A percentile compares a stretch with the other conserved stretches of the same genome.
phyloP scores from a whole-genome alignment of 306 rosid species.

The Carpinus viminea region DNA sequence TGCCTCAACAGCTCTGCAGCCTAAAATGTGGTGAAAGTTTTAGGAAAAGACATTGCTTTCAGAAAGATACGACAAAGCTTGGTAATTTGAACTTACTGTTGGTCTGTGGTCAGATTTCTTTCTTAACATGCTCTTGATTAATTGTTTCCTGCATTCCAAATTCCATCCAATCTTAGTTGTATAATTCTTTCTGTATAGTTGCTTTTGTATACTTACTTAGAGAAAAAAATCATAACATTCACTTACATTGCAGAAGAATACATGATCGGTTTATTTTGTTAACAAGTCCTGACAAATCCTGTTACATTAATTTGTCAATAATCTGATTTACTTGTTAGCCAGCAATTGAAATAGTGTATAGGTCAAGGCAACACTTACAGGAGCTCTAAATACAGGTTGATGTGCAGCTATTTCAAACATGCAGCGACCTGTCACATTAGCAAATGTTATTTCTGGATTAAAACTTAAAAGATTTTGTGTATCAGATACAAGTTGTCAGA shows the following conservation, averaged over 20 bases:
- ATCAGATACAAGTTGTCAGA: too few relatives aligned
- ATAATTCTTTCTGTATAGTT: background rate
- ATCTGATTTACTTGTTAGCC: constrained; percentile 18
- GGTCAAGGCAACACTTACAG: too few relatives aligned
- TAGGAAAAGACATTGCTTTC: constrained; percentile 28
- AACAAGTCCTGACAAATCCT: constrained; percentile 90
- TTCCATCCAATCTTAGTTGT: background rate
- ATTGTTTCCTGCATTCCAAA: constrained; percentile 70
- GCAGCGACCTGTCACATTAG: too few relatives aligned
- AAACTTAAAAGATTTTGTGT: too few relatives aligned
- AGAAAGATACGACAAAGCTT: constrained; percentile 20
- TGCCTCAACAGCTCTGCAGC: constrained; percentile 87
- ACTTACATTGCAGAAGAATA: constrained; percentile 88
- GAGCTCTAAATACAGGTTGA: too few relatives aligned
- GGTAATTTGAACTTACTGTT: constrained; percentile 57
- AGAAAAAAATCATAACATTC: background rate
- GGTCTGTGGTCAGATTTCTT: constrained; percentile 95
- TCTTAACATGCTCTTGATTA: constrained; percentile 93
- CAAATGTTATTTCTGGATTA: too few relatives aligned
- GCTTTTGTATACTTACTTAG: background rate
- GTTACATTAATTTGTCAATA: constrained; percentile 43
- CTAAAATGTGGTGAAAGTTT: constrained; percentile 40
- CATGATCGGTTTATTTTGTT: constrained; percentile 80
- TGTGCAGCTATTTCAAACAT: too few relatives aligned
- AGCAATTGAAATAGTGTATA: background rate